These are phyloP conservation scores for Aspergillus amoenus DNA, from an alignment of 2,329 filamentous ascomycete species.

Conservation along the genomic window DNA sequence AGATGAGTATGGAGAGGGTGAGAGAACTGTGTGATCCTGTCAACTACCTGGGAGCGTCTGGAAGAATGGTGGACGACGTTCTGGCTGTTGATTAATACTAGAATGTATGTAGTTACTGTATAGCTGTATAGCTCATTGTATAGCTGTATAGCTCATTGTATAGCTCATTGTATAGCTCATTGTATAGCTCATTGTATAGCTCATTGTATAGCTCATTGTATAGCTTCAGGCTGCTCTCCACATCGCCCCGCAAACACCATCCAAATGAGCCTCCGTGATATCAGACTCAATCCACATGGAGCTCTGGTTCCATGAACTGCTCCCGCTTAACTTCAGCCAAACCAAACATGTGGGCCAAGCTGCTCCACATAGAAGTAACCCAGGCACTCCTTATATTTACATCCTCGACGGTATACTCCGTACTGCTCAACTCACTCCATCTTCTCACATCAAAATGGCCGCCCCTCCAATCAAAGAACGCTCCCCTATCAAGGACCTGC, in stretches of 20 bases:
- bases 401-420: neutral
- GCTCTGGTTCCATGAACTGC: neutral
- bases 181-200: too few species aligned
- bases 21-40: constrained; percentile 56
- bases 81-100: constrained; percentile 15
- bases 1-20: constrained; percentile 50
- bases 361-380: neutral
- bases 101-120: neutral
- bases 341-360: neutral
- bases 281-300: neutral
- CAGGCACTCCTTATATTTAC: neutral
- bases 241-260: neutral
- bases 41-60: constrained; percentile 43
- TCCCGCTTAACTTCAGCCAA: neutral
- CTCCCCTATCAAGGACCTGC: constrained; percentile 25
- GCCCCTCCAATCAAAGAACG: constrained; percentile 20
- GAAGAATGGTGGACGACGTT: constrained; percentile 35
- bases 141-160: too few species aligned
- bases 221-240: neutral
- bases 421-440: neutral
- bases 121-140: neutral
- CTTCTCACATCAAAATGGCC: constrained; percentile 1
- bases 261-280: neutral
- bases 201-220: too few species aligned
- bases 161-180: too few species aligned